Conservation (phyloP, 441 rosid genomes). For the Pelargonium citronellum region DNA sequence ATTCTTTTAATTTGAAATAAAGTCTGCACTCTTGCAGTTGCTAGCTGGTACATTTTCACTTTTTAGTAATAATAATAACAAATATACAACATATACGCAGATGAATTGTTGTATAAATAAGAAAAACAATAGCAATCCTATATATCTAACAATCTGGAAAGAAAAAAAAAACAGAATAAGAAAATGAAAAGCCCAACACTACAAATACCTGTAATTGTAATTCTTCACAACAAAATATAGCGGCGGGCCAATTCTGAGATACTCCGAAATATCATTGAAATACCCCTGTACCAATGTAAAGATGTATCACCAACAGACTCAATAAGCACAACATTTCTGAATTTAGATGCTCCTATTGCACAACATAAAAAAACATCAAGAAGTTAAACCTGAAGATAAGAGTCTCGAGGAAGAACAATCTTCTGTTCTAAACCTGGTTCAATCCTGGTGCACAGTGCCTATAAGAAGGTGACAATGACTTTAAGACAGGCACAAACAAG, state of each 20-base stretch:
- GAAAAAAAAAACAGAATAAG: neutral
- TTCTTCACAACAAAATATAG: conserved; percentile 87
- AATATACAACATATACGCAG: too few species aligned
- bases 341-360: conserved; percentile 11
- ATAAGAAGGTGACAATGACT: conserved; percentile 20
- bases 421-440: conserved; percentile 97
- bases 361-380: neutral
- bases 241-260: conserved; percentile 94
- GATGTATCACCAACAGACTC: conserved; percentile 21
- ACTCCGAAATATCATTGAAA: conserved; percentile 69
- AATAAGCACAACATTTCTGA: conserved; percentile 9
- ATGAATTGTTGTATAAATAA: too few species aligned
- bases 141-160: neutral
- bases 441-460: conserved; percentile 83
- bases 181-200: neutral
- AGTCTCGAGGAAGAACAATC: conserved; percentile 93
- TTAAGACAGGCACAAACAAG: conserved; percentile 8
- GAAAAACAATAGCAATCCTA: neutral
- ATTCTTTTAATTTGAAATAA: too few species aligned
- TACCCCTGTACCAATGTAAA: conserved; percentile 58
- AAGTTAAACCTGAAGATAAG: conserved; percentile 84
- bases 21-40: too few species aligned
- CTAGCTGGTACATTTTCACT: too few species aligned
- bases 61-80: too few species aligned
- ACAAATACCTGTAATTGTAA: conserved; percentile 75